Evolutionary conservation across 345 rosid genomes (phyloP), one percentile per base, ranked within the genome.

Genomic region (Melaleuca alternifolia): DNA sequence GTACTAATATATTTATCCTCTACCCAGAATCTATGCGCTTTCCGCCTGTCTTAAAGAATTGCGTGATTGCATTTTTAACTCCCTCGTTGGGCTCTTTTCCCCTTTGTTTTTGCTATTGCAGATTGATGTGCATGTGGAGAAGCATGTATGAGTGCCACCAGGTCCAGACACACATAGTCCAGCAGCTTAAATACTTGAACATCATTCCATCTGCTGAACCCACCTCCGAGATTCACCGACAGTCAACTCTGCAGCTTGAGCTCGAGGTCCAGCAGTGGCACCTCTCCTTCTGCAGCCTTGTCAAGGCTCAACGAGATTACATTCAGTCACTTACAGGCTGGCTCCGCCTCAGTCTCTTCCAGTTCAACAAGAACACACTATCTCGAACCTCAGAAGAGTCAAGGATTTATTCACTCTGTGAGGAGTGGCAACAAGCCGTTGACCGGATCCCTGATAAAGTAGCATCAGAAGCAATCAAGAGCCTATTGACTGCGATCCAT

Each of bases 111-210:
- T 85, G 37, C 54, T 18, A 54, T 50, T 71, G 54, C 87, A 97
- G 99, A 82, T 87, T 92, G 89, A 97, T 95, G 98, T 91, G 95
- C 90, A 97, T 97, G 99, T 97, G 99, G 99, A 97, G 98, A 92
- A 92, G 97, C 93, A 97, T 94, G 99, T 97, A 97, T 41, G 99
- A 97, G 92, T 93, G 96, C 86, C 99, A 97, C 88, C 99, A 97
- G 88, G 99, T 96, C 89, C 99, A 97, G 86, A 96, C 93, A 1
- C 99, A 95, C 92, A 97, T 97, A 41, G 99, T 95, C 87, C 98
- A 95, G 90, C 99, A 97, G 93, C 98, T 97, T 85, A 95, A 94
- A 89, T 96, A 95, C 90, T 92, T 96, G 81, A 97, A 95, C 91
- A 91, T 94, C 24, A 89, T 97, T 48, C 99, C 99, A 51, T 96